Base-by-base conservation (phyloP, 1,284 basidiomycete species). In the Ganoderma lingzhi region DNA sequence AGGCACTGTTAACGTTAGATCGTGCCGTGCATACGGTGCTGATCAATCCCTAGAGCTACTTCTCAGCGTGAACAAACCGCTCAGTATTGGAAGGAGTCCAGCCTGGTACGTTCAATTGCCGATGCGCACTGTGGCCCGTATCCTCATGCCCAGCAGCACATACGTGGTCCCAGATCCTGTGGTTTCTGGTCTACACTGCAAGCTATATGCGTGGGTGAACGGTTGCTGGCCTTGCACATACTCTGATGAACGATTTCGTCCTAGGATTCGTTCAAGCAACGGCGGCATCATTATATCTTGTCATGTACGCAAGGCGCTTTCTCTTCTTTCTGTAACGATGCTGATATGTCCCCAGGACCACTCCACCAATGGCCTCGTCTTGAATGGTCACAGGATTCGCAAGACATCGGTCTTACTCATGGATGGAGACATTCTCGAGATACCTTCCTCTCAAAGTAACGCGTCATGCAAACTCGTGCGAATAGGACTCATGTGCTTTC, bases 261-360 rank as follows among this genome's bases (percentile, higher is more conserved):
- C 35, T 67, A 90, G 92, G 12, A 87, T 94, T 64, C 85, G 84
- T 60, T 90, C 91, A n/a, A 88, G 88, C 48, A 86, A 85, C 4
- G 93, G 91, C 63, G 90, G 91, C 3, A 83, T 92, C 48, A 88
- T 93, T 71, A 85, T 94, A 62, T 93, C 93, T 3, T 93, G 93
- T 75, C 90, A 93, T 80, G 92, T 92, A 77, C 28, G 35, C 9
- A n/a, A 19, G 5, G 4, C 17, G 15, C 6, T 30, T n/a, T 15
- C 41, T 28, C 3, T 17, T 37, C n/a, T 60, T 42, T 53, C n/a
- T 37, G 63, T 32, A 45, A 32, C 35, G 48, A 19, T 32, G 42
- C 37, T 71, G 12, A 3, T 71, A 10, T 66, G 23, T 32, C 28
- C 73, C 19, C 73, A 94, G 90, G 94, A 95, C 78, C 48, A 88